These are phyloP conservation scores for Gossypium gossypioides DNA, from an alignment of 441 rosid species.

Conservation along the genomic window DNA sequence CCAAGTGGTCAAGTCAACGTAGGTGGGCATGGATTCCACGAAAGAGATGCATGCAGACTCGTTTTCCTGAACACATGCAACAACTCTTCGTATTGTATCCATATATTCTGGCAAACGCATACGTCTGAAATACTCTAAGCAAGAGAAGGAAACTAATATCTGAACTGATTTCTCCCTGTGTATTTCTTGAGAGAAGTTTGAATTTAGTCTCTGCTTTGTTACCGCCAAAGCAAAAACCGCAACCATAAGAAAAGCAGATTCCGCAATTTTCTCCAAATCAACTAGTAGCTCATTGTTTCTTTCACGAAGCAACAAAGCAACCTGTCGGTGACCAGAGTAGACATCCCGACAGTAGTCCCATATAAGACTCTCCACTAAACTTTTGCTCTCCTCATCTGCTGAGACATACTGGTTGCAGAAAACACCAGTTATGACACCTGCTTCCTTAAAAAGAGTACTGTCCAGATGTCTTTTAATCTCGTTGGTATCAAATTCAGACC, in stretches of 20 bases:
- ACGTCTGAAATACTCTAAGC: conserved; percentile 72
- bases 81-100: conserved; percentile 68
- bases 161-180: conserved; percentile 58
- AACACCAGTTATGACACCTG: conserved; percentile 63
- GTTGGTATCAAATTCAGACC: conserved; percentile 21
- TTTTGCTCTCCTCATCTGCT: conserved; percentile 49
- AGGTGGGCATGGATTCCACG: conserved; percentile 69
- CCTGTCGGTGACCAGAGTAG: conserved; percentile 57
- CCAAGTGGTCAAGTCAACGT: conserved; percentile 50
- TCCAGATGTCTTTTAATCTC: conserved; percentile 49
- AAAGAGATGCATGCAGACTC: conserved; percentile 55
- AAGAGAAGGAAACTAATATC: conserved; percentile 64
- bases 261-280: conserved; percentile 68
- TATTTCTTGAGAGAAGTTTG: conserved; percentile 38
- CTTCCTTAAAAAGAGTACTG: conserved; percentile 59
- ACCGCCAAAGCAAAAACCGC: conserved; percentile 68
- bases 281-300: conserved; percentile 43
- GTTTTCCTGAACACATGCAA: conserved; percentile 64
- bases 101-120: conserved; percentile 80
- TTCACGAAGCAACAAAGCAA: conserved; percentile 53
- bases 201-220: conserved; percentile 49
- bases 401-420: conserved; percentile 68
- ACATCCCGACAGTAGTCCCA: conserved; percentile 75
- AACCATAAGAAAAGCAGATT: conserved; percentile 87
- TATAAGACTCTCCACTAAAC: conserved; percentile 49